Evolutionary conservation across 805 yeast genomes (phyloP), one percentile per base, ranked within the genome.

Genomic region (Teunomyces pallodes): DNA sequence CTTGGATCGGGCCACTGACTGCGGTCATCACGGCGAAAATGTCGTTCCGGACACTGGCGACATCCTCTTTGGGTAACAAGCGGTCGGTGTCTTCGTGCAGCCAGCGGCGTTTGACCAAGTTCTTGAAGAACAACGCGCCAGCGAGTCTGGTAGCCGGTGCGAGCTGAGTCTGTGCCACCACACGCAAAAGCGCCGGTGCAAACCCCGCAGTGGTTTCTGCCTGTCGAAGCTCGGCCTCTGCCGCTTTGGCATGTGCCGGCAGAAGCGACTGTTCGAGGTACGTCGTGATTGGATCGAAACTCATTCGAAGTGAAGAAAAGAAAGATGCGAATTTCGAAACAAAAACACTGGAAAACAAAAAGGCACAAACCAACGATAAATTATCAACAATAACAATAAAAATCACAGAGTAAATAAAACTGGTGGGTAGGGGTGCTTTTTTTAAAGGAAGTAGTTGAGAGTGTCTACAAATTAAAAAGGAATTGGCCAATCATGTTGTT

Each of bases 101-200:
- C 97, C 97, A 94, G 57, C 80, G 84, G 45, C 97, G 74, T 58
- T 81, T 85, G 53, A 94, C 77, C 52, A 90, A 78, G 64, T 94
- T 94, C 65, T 94, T 94, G 70, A 94, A 90, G 67, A 86, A 90
- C 46, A 95, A 71, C 0, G 97, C 90, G 14, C 88, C 96, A 1
- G 99, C 97, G 42, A 91, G 72, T 52, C 97, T 76, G 1, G 86
- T 80, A 1, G 87, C 72, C 4, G 65, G 62, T 3, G 79, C 75
- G 36, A 83, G 60, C 36, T 75, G 74, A 28, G 73, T 61, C 12
- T 86, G 76, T 4, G 96, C 90, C 30, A 90, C 87, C 13, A 91
- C 80, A 59, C 87, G 90, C 47, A 94, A 68, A 33, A 94, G 69
- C 28, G 83, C 79, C 42, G 89, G 70, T 7, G 96, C 77, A 65